Percentiles rank a stretch among this genome's conserved stretches.
Conservation (phyloP, 768 basidiomycete genomes). For the Mycena venus region DNA sequence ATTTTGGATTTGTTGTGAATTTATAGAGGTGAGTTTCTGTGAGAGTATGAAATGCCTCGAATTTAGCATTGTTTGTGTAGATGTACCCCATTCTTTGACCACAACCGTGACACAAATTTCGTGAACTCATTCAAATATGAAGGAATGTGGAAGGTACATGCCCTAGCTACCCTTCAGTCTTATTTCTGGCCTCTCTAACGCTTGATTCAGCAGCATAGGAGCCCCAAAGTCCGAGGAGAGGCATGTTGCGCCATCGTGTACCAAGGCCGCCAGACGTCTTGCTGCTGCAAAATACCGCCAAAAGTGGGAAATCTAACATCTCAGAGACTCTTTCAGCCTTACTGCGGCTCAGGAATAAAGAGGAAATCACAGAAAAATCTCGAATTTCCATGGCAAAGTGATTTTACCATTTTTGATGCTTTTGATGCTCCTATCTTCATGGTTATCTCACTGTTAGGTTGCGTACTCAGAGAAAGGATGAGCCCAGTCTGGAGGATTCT, state of each 20-base stretch:
- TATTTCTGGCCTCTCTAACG: background rate
- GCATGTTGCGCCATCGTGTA: background rate
- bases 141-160: background rate
- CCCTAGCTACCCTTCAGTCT: background rate
- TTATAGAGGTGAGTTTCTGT: background rate
- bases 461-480: too few relatives aligned
- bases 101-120: background rate
- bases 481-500: too few relatives aligned
- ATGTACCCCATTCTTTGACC: background rate
- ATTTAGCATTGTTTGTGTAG: background rate
- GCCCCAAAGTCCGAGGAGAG: background rate
- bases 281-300: background rate
- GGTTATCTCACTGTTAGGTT: too few relatives aligned
- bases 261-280: background rate
- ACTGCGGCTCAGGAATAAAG: too few relatives aligned
- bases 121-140: background rate
- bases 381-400: too few relatives aligned
- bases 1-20: background rate
- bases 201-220: background rate
- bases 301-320: background rate
- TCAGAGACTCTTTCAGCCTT: too few relatives aligned
- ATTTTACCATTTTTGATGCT: too few relatives aligned
- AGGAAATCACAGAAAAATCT: too few relatives aligned
- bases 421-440: too few relatives aligned
- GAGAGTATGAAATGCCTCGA: background rate